phyloP scores from a whole-genome alignment of 1,284 basidiomycete genomes.

The Pisolithus thermaeus region DNA sequence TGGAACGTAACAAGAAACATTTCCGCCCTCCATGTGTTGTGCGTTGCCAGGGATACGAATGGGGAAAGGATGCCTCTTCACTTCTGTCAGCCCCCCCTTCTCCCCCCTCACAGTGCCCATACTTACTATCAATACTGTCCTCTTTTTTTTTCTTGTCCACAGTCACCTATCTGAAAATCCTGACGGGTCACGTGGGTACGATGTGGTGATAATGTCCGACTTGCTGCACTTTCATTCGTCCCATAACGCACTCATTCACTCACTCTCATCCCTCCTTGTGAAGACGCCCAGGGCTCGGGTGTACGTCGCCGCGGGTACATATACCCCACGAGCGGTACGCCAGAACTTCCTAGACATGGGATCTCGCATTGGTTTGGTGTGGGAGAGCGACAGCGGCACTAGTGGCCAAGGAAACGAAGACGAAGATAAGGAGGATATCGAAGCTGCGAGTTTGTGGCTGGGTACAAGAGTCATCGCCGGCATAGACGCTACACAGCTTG shows the following conservation, averaged over 20 bases:
- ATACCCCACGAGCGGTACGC: conserved; percentile 52
- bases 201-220: conserved; percentile 62
- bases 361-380: conserved; percentile 37
- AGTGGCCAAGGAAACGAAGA: conserved; percentile 24
- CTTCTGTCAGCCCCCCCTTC: conserved; percentile 41
- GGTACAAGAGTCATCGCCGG: conserved; percentile 42
- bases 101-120: background rate
- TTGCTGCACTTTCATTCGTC: conserved; percentile 61
- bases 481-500: conserved; percentile 43
- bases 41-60: conserved; percentile 49
- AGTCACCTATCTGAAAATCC: conserved; percentile 11
- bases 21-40: conserved; percentile 38
- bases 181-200: conserved; percentile 37
- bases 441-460: conserved; percentile 31
- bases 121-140: background rate
- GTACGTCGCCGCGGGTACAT: conserved; percentile 60
- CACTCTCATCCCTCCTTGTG: conserved; percentile 45
- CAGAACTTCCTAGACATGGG: conserved; percentile 45
- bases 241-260: conserved; percentile 51
- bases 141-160: background rate
- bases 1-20: conserved; percentile 40
- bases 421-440: background rate
- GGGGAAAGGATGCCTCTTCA: conserved; percentile 46
- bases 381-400: conserved; percentile 34
- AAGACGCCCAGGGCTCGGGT: conserved; percentile 36